Evolutionary conservation across 768 basidiomycete genomes (phyloP), one percentile per base, ranked within the genome.

Genomic region (Mycena vulgaris): DNA sequence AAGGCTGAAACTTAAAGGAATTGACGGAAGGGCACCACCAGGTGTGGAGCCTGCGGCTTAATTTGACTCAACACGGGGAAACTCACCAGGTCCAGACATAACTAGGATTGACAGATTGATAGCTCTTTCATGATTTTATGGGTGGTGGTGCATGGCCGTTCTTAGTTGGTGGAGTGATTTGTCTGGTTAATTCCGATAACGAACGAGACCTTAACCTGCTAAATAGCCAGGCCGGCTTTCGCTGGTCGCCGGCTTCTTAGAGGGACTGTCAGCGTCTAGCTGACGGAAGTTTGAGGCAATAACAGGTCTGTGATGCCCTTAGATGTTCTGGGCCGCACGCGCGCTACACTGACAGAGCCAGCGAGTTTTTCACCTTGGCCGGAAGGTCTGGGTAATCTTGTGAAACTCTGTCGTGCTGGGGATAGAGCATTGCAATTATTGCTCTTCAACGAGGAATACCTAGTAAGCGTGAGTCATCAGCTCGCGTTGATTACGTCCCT

Each of bases 141-240:
- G 91, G 90, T 91, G 91, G 90, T 92, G 90, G 91, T 92, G 90
- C 90, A 92, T 92, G 91, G 91, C 90, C 89, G 88, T 92, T 92
- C 90, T 92, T 92, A 92, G 91, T 92, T 92, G 88, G 89, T 85
- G 92, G 91, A 93, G 92, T 93, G 93, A 94, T 93, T 94, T 94
- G 93, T 94, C 93, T 93, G 93, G 92, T 93, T 94, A 93, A 94
- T 93, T 93, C 91, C 89, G 92, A 94, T 93, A 93, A 93, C 89
- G 90, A 93, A 92, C 88, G 92, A 94, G 92, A 94, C 93, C 91
- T 92, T 92, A 90, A 91, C 91, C 90, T 93, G 92, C 92, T 93
- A 92, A 93, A 93, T 94, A 93, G 92, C 86, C 91, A 85, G 89
- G 88, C 87, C 81, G 88, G 86, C 90, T 89, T 88, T 86, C 74